Evolutionary conservation across 2,329 filamentous ascomycete species (phyloP), one percentile per base, ranked within the genome.

Genomic region (Botrytis galanthina): DNA sequence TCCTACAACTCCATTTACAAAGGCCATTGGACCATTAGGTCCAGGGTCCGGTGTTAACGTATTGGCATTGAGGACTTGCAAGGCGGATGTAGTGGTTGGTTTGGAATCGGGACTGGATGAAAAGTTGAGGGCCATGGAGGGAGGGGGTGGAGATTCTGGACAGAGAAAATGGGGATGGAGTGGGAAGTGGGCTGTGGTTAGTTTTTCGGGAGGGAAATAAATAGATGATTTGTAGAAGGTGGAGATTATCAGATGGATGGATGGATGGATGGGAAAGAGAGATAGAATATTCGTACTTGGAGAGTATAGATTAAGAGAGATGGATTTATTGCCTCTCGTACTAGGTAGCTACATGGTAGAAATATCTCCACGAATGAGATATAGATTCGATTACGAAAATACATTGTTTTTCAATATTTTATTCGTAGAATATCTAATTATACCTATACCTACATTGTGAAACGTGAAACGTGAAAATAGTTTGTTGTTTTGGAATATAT

Each of bases 141-240:
- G 87, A 26, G 93, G 92, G 1, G 93, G 92, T 5, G 92, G 91
- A 26, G 90, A 94, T 75, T 73, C 78, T 66, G 80, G 79, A 39
- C 87, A 89, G 37, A 87, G 96, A 73, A 92, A 93, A 82, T 98
- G 95, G 95, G 95, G 94, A 0, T 98, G 95, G 95, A 92, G 89
- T 80, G 95, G 95, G 60, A 98, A 98, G 83, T 98, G 93, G 93
- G 95, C 95, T 9, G 94, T 98, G n/a, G 91, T 97, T 7, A 94
- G 93, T 44, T 94, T 95, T 79, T 94, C 88, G 63, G 87, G 91
- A 77, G 92, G 92, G 0, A 92, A 92, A 81, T 42, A 42, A 14
- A 10, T 79, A 77, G 32, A 75, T 42, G 26, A 4, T 22, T 29
- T 22, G 61, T 44, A 32, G 18, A 46, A 22, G 22, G 35, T 61